These are phyloP conservation scores for Colletotrichum nymphaeae DNA, from an alignment of 2,329 filamentous ascomycete genomes.

Conservation along the genomic window DNA sequence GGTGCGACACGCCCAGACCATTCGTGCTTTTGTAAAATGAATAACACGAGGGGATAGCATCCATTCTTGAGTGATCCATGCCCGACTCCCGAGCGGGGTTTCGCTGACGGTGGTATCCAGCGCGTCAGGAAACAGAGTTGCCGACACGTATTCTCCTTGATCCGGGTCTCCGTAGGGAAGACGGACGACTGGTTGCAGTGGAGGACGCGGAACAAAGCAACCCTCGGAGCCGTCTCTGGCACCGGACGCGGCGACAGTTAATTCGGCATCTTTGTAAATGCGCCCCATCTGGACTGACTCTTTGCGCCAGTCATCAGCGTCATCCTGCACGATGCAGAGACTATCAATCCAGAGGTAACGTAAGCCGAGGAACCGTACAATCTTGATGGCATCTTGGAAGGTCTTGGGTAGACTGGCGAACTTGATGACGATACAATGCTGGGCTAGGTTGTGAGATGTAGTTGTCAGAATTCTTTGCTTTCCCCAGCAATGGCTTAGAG, in stretches of 20 bases:
- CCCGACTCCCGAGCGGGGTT: not conserved
- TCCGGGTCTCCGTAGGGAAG: not conserved
- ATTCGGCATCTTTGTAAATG: not conserved
- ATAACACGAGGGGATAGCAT: not conserved
- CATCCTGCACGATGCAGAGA: conserved; percentile 21
- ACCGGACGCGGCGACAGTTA: not conserved
- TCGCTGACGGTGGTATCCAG: not conserved
- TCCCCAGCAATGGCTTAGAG: conserved; percentile 23
- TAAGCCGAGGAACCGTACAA: not conserved
- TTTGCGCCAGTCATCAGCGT: conserved; percentile 9
- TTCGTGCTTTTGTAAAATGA: not conserved
- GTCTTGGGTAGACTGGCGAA: conserved; percentile 13
- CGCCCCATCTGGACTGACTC: conserved; percentile 13
- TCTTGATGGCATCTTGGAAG: conserved; percentile 7
- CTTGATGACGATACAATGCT: not conserved
- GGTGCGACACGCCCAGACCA: not conserved
- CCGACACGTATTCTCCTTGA: not conserved
- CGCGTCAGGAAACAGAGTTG: not conserved
- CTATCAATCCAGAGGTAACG: conserved; percentile 17
- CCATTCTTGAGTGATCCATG: not conserved
- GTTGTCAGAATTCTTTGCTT: not conserved
- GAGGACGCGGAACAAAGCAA: not conserved
- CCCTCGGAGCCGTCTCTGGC: not conserved
- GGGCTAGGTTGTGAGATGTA: not conserved
- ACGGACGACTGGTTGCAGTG: not conserved